phyloP scores from a whole-genome alignment of 108 stramenopile genomes.

The Poteriospumella lacustris region DNA sequence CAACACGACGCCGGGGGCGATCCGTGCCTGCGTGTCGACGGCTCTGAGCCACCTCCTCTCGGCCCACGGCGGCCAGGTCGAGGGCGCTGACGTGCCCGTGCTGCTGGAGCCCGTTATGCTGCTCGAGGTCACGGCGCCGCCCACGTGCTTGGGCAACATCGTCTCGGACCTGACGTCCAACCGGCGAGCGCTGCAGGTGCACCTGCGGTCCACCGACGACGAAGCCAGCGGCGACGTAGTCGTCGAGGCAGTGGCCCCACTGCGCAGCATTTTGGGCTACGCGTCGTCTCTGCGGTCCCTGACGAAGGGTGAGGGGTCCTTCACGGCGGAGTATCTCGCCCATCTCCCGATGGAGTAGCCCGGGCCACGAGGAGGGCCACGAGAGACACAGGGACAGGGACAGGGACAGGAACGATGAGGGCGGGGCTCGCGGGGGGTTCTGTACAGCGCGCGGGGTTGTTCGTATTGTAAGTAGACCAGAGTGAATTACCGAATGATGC shows the following conservation, averaged over 20 bases:
- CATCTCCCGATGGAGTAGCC: neutral
- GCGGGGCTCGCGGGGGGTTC: too few species aligned
- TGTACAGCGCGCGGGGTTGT: too few species aligned
- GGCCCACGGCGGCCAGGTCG: too few species aligned
- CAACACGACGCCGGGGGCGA: neutral
- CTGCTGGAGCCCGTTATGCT: conserved; percentile 21
- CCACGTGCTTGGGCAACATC: neutral
- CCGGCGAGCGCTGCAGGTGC: neutral
- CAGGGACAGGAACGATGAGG: too few species aligned
- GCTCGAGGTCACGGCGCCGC: neutral
- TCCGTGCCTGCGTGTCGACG: conserved; percentile 10
- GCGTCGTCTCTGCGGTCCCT: neutral
- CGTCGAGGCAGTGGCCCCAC: neutral
- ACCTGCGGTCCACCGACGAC: neutral
- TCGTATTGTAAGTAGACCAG: too few species aligned
- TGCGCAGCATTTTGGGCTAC: conserved; percentile 18
- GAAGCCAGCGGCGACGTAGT: neutral
- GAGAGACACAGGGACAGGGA: too few species aligned
- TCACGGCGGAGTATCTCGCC: conserved; percentile 4
- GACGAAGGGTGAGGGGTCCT: neutral
- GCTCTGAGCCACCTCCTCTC: neutral
- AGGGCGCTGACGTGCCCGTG: neutral
- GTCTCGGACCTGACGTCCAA: neutral
- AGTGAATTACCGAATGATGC: too few species aligned
- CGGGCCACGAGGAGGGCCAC: too few species aligned